Evolutionary conservation across 352 stramenopile genomes (phyloP).

Genomic region (Pythium coloratum): DNA sequence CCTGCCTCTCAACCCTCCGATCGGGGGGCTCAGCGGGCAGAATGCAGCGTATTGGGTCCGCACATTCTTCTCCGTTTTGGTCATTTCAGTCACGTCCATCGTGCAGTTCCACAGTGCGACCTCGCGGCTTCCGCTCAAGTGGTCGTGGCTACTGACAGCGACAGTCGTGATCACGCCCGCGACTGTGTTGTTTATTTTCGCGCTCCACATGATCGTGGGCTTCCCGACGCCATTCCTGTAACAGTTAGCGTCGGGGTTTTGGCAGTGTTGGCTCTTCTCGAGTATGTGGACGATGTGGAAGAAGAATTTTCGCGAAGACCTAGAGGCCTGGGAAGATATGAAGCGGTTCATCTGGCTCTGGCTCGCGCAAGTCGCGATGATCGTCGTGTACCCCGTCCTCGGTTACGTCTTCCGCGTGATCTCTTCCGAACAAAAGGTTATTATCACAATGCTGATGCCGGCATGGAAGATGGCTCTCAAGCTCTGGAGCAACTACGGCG

Average conservation of each 20-base stretch:
- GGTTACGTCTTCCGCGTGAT: constrained; percentile 10
- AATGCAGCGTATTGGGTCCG: constrained; percentile 7
- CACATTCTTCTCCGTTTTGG: neutral
- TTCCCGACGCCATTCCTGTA: constrained; percentile 21
- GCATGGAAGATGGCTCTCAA: constrained; percentile 12
- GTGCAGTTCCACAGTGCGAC: constrained; percentile 1
- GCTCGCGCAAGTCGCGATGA: constrained; percentile 7
- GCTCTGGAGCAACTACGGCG: constrained; percentile 7
- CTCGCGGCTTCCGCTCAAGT: constrained; percentile 6
- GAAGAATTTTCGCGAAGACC: neutral
- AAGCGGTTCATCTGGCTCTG: constrained; percentile 8
- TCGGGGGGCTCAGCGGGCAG: neutral
- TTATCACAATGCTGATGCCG: constrained; percentile 1
- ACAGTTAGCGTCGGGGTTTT: neutral
- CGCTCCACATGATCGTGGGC: constrained; percentile 8
- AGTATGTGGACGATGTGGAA: constrained; percentile 21
- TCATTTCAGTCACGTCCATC: constrained; percentile 9
- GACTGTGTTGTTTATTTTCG: neutral
- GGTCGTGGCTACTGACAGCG: neutral
- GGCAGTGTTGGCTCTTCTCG: neutral
- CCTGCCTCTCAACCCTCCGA: neutral
- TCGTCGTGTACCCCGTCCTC: constrained; percentile 11
- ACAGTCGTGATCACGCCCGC: neutral
- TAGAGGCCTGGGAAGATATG: neutral
- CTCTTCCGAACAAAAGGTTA: neutral